phyloP scores from a whole-genome alignment of 2,329 filamentous ascomycete genomes.

The Hypomyces rosellus region DNA sequence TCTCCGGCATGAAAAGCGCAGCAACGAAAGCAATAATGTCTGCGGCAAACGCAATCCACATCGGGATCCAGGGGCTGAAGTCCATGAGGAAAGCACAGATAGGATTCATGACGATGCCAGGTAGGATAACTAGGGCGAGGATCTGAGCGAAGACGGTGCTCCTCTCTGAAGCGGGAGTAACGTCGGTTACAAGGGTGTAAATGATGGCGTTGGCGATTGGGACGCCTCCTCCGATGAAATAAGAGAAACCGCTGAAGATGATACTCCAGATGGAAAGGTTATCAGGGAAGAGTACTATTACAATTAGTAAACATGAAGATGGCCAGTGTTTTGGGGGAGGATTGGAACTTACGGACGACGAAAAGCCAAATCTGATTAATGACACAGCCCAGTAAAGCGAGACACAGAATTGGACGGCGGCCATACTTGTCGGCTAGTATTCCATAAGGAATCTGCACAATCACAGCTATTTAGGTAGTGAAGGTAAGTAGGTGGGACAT shows the following conservation, averaged over 20 bases:
- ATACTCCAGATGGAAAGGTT: conserved; percentile 36
- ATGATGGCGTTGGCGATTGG: conserved; percentile 37
- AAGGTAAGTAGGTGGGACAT: background rate
- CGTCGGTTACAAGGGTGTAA: conserved; percentile 40
- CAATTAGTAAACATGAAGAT: background rate
- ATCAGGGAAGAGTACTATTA: conserved; percentile 29
- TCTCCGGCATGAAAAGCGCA: conserved; percentile 36
- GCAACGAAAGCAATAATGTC: conserved; percentile 23
- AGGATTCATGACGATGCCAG: conserved; percentile 34
- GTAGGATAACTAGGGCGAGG: conserved; percentile 28
- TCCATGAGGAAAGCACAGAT: conserved; percentile 35
- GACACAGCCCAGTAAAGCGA: conserved; percentile 27
- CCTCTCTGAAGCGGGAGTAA: conserved; percentile 30
- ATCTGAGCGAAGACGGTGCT: conserved; percentile 38
- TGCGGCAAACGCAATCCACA: conserved; percentile 28
- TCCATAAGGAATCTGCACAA: conserved; percentile 40
- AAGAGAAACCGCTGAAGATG: conserved; percentile 27
- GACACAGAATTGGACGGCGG: conserved; percentile 33
- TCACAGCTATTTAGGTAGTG: conserved; percentile 26
- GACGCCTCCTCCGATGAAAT: conserved; percentile 36
- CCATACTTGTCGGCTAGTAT: conserved; percentile 43
- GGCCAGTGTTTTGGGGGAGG: conserved; percentile 10
- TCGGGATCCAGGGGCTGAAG: conserved; percentile 33
- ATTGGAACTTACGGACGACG: conserved; percentile 23
- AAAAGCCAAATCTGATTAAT: conserved; percentile 25